A percentile compares a stretch with the other conserved stretches of the same genome.
Evolutionary conservation across 139 green algal species (phyloP).

Genomic region (Chlamydomonas sp.): DNA sequence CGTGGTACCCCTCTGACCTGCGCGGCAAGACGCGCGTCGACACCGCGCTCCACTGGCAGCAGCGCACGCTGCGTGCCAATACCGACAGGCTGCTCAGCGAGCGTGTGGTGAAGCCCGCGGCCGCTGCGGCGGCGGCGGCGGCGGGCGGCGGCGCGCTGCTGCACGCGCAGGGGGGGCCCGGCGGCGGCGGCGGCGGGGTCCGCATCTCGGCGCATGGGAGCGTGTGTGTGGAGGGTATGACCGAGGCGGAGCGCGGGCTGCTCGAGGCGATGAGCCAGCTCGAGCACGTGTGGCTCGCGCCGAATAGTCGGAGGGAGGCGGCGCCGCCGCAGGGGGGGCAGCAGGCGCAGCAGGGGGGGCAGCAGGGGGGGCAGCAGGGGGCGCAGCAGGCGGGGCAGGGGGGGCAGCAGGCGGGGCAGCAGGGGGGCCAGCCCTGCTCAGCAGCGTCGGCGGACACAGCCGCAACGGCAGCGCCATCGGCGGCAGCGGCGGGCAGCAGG

Average conservation of each 20-base stretch:
- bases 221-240: slow-evolving; percentile 4
- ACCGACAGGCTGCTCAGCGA: slow-evolving; percentile 8
- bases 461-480: no score
- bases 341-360: neutral
- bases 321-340: neutral
- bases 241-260: neutral
- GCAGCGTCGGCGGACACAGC: no score
- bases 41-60: slow-evolving; percentile 13
- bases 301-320: neutral
- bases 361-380: neutral
- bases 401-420: neutral
- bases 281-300: neutral
- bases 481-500: no score
- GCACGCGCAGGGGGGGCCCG: no score
- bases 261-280: neutral
- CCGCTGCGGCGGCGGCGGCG: no score
- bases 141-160: no score
- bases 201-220: neutral
- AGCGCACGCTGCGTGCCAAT: slow-evolving; percentile 10
- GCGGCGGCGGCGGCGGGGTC: no score
- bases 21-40: slow-evolving; percentile 9
- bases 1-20: slow-evolving; percentile 10
- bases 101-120: slow-evolving; percentile 10
- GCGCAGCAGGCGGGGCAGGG: neutral
- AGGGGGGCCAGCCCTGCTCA: no score